Base-by-base conservation (phyloP, 352 stramenopile genomes). In the Pythium scleroteichum region DNA sequence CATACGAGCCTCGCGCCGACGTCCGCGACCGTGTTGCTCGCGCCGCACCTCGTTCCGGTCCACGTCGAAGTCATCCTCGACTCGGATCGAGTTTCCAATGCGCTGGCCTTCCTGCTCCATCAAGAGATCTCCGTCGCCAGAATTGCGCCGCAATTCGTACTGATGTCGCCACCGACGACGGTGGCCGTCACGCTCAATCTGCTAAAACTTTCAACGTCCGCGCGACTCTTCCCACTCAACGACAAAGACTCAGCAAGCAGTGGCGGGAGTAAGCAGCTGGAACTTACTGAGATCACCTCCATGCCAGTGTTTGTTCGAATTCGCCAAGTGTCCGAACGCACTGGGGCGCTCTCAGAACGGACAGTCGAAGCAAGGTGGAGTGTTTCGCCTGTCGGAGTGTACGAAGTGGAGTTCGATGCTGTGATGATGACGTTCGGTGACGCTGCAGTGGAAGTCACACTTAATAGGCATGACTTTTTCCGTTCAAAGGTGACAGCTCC, bases 321-420 rank as follows among this genome's bases (percentile, higher is more conserved):
- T 12, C 73, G 71, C 5, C 79, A 88, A 38, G 54, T 70, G 4
- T 86, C 77, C 3, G 69, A 85, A 57, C 68, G 79, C 22, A 87
- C 78, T 4, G 69, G 79, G 5, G 68, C 66, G 0, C 26, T 83
- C 0, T 88, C 76, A 2, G 77, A 88, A 53, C 75, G 83, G 27
- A 88, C 61, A 1, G 62, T 73, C n/a, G 63, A 72, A 20, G 82
- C 65, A 9, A 49, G 50, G n/a, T 91, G 82, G 82, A 73, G 71
- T 17, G 20, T 91, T 19, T 87, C 82, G 8, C 29, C 76, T 3
- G 33, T 82, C 0, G 82, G 82, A 0, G 70, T 79, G 0, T 89
- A 83, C 47, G 78, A 89, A 46, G 64, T 91, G 19, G 74, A 85
- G 32, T 87, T 91, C 32, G 73, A 83, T 24, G 79, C 77, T 0